Evolutionary conservation across 2,329 filamentous ascomycete species (phyloP).

Genomic region (Hypoxylon sp.): DNA sequence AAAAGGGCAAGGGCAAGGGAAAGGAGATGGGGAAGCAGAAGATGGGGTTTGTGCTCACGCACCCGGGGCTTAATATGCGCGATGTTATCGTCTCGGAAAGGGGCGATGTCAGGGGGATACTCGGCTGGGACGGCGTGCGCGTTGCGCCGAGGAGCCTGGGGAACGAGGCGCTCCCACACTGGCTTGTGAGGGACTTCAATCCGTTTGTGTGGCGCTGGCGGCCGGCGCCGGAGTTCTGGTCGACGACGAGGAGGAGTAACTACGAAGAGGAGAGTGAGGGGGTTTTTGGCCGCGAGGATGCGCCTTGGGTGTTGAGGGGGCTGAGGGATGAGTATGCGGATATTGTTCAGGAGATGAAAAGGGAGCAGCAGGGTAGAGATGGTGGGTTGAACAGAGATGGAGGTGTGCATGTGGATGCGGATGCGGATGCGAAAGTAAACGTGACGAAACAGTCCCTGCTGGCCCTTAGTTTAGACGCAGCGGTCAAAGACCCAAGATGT

Average conservation of each 20-base stretch:
- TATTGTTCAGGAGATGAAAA: constrained; percentile 37
- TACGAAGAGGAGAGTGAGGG: constrained; percentile 12
- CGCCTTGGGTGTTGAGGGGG: constrained; percentile 46
- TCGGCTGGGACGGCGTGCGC: constrained; percentile 49
- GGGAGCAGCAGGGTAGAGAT: constrained; percentile 4
- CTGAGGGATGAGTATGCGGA: constrained; percentile 45
- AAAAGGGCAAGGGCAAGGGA: constrained; percentile 13
- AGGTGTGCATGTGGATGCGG: neutral
- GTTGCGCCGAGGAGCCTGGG: constrained; percentile 46
- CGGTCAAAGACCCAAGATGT: constrained; percentile 47
- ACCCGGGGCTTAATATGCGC: constrained; percentile 47
- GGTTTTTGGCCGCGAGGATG: constrained; percentile 45
- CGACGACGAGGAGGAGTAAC: constrained; percentile 2
- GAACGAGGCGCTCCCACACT: constrained; percentile 47
- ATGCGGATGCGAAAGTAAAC: constrained; percentile 5
- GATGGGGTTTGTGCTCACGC: constrained; percentile 47
- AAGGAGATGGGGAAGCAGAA: neutral
- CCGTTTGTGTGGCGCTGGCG: constrained; percentile 47
- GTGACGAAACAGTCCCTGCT: constrained; percentile 49
- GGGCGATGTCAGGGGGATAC: constrained; percentile 44
- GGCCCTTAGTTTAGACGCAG: constrained; percentile 45
- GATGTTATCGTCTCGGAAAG: constrained; percentile 48
- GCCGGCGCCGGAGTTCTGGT: constrained; percentile 39
- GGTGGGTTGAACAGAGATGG: neutral
- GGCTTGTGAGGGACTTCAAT: constrained; percentile 50